These are phyloP conservation scores for Neospora caninum DNA, from an alignment of 169 alveolate species.

Conservation along the genomic window DNA sequence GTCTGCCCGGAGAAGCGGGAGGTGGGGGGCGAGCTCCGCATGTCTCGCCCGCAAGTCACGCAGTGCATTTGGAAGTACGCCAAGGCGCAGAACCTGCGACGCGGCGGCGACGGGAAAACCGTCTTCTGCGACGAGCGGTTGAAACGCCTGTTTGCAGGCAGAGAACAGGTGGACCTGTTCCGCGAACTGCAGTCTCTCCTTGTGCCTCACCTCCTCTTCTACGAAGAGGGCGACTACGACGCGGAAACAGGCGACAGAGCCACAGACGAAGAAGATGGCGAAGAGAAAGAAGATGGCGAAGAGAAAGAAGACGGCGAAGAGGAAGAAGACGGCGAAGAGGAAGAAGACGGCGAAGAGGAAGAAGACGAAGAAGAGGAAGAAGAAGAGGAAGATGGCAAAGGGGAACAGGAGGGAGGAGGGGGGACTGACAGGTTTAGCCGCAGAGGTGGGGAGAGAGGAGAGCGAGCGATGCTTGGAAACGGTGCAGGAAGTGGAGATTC, in stretches of 20 bases:
- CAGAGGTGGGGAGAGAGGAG: background rate
- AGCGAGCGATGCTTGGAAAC: background rate
- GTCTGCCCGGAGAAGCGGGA: constrained; percentile 4
- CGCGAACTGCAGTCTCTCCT: constrained; percentile 28
- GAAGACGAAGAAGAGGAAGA: background rate
- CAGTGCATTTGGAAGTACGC: constrained; percentile 31
- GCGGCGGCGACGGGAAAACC: background rate
- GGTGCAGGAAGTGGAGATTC: background rate
- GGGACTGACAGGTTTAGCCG: background rate
- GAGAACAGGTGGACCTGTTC: background rate
- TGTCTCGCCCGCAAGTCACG: constrained; percentile 36
- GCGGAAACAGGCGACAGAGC: background rate
- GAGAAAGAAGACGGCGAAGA: background rate
- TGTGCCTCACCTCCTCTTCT: constrained; percentile 36
- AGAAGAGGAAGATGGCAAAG: background rate
- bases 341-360: background rate
- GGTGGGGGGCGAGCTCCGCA: background rate
- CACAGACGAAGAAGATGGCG: background rate
- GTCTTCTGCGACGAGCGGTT: background rate
- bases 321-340: background rate
- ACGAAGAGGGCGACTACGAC: constrained; percentile 16
- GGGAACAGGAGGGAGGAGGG: background rate
- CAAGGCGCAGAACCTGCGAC: background rate
- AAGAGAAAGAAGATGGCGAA: background rate
- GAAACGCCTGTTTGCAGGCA: background rate